Evolutionary conservation across 257 asterid species (phyloP), one percentile per base, ranked within the genome.

Genomic region (Misopates orontium): DNA sequence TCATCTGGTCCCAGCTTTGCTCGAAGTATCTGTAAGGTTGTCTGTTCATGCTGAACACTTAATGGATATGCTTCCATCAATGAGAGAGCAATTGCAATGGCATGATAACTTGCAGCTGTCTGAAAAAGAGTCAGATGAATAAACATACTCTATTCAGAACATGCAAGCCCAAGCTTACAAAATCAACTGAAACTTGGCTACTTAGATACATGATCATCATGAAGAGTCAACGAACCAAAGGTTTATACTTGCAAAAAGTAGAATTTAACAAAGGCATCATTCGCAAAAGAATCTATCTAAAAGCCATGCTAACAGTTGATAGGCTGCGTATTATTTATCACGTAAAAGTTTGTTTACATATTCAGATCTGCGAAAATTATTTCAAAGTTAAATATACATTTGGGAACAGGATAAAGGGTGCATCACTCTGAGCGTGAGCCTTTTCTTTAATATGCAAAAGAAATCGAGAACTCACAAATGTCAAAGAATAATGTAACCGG

Each of bases 71-170:
- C 97, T 80, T 90, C 97, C 97, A 90, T 90, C 92, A 90, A 78
- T 21, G 97, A 90, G 56, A 90, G 88, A 62, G 97, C 97, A 70
- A 90, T 90, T 58, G 97, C 97, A 39, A 90, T 90, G 62, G 97
- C 97, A 78, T 90, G 97, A 69, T 90, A 90, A 78, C 97, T 90
- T 63, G 97, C 97, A 67, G 97, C 97, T 52, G 97, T 90, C 97
- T 90, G 88, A 50, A 61, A 56, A 75, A 72, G 49, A 64, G 65
- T 48, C 55, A 66, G 41, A 73, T 25, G 47, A 12, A 48, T 73
- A 17, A 80, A 73, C 71, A 77, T 67, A 59, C 53, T 42, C 24
- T 64, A 51, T 50, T 53, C 41, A 54, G 54, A 53, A 55, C 58
- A 60, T 68, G 64, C 59, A 57, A 71, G 68, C 54, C 32, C 69